Evolutionary conservation across 495 filamentous ascomycete genomes (phyloP).

Genomic region (Hypoxylon crocopeplum): DNA sequence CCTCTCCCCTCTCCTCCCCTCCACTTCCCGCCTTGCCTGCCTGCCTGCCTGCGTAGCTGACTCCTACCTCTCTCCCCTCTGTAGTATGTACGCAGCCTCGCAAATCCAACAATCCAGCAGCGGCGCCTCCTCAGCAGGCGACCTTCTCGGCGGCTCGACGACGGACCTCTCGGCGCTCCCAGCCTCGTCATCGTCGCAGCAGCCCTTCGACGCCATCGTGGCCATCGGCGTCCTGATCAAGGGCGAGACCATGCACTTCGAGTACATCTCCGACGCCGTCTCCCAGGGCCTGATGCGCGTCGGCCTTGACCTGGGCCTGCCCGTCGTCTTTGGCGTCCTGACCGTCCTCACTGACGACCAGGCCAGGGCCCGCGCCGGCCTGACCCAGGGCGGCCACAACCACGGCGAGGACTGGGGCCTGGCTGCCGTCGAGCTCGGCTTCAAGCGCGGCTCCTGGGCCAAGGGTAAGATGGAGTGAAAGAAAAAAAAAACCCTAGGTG

Average conservation of each 20-base stretch:
- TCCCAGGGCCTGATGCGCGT: conserved; percentile 93
- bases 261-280: conserved; percentile 94
- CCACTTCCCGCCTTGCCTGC: too few species aligned
- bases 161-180: conserved; percentile 61
- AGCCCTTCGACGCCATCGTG: conserved; percentile 89
- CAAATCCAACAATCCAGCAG: conserved; percentile 79
- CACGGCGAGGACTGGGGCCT: conserved; percentile 91
- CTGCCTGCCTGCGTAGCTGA: too few species aligned
- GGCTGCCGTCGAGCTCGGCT: conserved; percentile 74
- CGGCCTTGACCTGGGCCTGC: conserved; percentile 84
- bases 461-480: conserved; percentile 65
- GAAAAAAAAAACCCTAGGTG: too few species aligned
- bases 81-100: conserved; percentile 82
- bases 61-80: conserved; percentile 1
- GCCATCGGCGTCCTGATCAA: conserved; percentile 97
- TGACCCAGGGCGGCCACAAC: conserved; percentile 71
- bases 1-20: conserved; percentile 1
- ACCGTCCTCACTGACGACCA: conserved; percentile 91
- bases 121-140: conserved; percentile 71
- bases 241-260: conserved; percentile 98
- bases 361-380: conserved; percentile 82
- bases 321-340: conserved; percentile 90
- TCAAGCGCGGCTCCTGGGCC: conserved; percentile 72
- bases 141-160: conserved; percentile 75
- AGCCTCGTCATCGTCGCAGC: conserved; percentile 42